phyloP scores from a whole-genome alignment of 352 stramenopile species.

The Phytopythium litorale region DNA sequence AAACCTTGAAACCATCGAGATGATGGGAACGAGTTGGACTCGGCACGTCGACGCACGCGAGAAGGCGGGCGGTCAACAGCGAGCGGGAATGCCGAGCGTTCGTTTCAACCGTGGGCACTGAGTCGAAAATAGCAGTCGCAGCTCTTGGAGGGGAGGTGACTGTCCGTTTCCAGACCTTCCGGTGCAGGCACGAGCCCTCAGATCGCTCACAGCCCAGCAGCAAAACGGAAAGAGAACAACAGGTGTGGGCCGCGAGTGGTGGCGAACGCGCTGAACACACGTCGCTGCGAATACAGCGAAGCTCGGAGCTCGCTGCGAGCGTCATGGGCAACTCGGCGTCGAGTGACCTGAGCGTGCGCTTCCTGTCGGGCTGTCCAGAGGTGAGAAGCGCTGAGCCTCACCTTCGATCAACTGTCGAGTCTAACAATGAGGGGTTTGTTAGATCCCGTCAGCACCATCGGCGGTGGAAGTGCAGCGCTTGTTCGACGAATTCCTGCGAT shows the following conservation, averaged over 20 bases:
- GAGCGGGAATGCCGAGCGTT: neutral
- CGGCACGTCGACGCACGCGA: neutral
- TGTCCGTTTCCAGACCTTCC: neutral
- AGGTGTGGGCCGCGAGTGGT: neutral
- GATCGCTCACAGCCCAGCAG: neutral
- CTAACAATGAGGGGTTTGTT: neutral
- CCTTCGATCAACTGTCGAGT: neutral
- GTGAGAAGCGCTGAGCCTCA: constrained; percentile 14
- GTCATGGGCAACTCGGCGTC: constrained; percentile 55
- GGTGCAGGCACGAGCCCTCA: neutral
- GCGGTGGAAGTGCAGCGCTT: constrained; percentile 29
- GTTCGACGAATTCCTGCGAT: constrained; percentile 46
- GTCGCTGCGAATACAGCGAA: neutral
- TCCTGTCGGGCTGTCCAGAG: constrained; percentile 55
- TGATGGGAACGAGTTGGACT: neutral
- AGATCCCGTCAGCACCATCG: constrained; percentile 49
- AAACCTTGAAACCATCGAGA: neutral
- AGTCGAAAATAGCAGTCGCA: neutral
- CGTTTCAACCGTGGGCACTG: neutral
- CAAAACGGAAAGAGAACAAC: neutral
- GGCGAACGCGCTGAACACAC: neutral
- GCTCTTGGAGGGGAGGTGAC: neutral
- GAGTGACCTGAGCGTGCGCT: constrained; percentile 30
- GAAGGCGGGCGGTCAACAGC: neutral
- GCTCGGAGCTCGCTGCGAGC: neutral